Base-by-base conservation (phyloP, 495 filamentous ascomycete genomes). In the Xylaria grammica region DNA sequence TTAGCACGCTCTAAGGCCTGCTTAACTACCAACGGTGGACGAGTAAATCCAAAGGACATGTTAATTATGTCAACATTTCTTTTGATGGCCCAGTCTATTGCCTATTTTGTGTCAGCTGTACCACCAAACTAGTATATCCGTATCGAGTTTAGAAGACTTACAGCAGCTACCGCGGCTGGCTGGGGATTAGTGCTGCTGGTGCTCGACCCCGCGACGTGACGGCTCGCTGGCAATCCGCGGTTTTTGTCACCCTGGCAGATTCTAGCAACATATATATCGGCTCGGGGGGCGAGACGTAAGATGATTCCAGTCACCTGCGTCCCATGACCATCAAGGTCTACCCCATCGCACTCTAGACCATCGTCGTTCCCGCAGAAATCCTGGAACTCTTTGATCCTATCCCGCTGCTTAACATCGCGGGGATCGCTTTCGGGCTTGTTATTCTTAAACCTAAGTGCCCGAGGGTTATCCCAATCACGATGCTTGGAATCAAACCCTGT, bases 31-130 rank as follows among this genome's bases (percentile, higher is more conserved):
- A 19, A 4, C 3, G 17, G 26, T 5, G 4, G 51, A 22, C 22
- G 24, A 20, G 3, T 24, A 42, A 38, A 56, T 4, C 52, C 52
- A 26, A 40, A 29, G 3, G 52, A 56, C 29, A 40, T 36, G n/a
- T 32, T 54, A 10, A 54, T 54, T 4, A 54, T 34, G n/a, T 54
- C 26, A 7, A 54, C 51, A 3, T 22, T n/a, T 24, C 22, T 7
- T 24, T 36, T 30, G 15, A 56, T 42, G 5, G 52, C 52, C 52
- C 52, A 56, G 15, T 56, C 32, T 22, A 56, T 56, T 5, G 52
- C 52, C 52, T 56, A 19, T 19, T n/a, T 32, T 2, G 20, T 3
- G 48, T 51, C 22, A 51, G 48, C 17, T 11, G 48, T 8, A 19
- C 20, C 10, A 13, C 17, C 17, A 4, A 13, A 44, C 9, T 19